Base-by-base conservation (phyloP, 2,329 filamentous ascomycete genomes). In the Huntiella omanensis region DNA sequence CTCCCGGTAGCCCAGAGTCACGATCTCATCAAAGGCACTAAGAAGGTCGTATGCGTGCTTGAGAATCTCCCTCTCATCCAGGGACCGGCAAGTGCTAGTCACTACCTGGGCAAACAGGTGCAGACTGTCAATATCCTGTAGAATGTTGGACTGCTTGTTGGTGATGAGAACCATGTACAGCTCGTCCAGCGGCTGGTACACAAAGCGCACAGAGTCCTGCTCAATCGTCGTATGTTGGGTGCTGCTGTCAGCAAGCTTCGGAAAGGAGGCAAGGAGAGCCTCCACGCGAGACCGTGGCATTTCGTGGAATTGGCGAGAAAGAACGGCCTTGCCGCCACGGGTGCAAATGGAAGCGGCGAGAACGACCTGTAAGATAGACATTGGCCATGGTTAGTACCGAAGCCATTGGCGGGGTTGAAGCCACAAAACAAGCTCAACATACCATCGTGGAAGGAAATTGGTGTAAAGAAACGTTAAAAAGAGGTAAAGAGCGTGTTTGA, bases 131-230 rank as follows among this genome's bases (percentile, higher is more conserved):
- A 98, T 98, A 64, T 98, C 91, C 67, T 98, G 91, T 44, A 98
- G 74, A 55, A 98, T 98, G 66, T 98, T 98, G 63, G 88, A 96
- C 70, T 96, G 91, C 57, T 86, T 83, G 71, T 98, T 98, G 63
- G 92, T 98, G 65, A 98, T 96, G 58, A 98, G 77, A 54, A 98
- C 88, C 77, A 98, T 96, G 74, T 98, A 98, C 53, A 98, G 79
- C 69, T 98, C 92, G 66, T 98, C 92, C 53, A 98, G 74, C 50
- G 91, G 92, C 63, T 98, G 91, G 70, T 98, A 98, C 49, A 98
- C 91, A 61, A 95, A 98, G 67, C 91, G 88, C 59, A 98, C 91
- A 68, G 94, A 96, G 69, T 98, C 92, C 66, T 96, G 87, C 66
- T 98, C 91, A 57, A 96, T 87, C 4, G 84, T 98, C 22, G 91